Evolutionary conservation across 1,284 basidiomycete genomes (phyloP).

Genomic region (Albatrellus sp.): DNA sequence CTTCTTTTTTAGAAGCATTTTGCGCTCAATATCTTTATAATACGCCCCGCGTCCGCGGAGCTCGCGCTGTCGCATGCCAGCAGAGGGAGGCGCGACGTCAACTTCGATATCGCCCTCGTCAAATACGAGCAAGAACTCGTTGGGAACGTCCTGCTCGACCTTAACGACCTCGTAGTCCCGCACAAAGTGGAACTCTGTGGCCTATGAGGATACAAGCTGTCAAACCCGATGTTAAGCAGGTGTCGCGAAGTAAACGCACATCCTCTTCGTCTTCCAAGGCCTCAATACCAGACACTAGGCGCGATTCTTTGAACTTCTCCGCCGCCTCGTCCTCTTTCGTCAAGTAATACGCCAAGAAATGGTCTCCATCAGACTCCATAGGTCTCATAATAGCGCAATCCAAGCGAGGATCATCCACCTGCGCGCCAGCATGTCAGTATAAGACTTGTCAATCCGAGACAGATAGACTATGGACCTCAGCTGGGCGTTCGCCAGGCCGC

Average conservation of each 20-base stretch:
- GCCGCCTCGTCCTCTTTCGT: conserved; percentile 69
- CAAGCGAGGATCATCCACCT: conserved; percentile 66
- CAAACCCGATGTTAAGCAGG: not conserved
- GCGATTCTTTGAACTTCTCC: conserved; percentile 40
- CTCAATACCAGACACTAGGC: conserved; percentile 14
- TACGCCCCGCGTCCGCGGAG: conserved; percentile 49
- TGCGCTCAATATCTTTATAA: conserved; percentile 80
- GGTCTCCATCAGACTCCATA: conserved; percentile 76
- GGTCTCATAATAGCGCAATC: conserved; percentile 81
- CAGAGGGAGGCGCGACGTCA: conserved; percentile 13
- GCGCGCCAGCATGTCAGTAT: conserved; percentile 5
- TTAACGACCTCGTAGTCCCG: conserved; percentile 79
- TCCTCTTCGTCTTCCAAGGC: conserved; percentile 31
- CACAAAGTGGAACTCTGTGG: conserved; percentile 59
- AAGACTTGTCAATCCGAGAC: not conserved
- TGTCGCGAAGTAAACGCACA: conserved; percentile 18
- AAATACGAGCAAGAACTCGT: conserved; percentile 73
- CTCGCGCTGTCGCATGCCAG: conserved; percentile 11
- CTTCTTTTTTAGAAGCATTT: conserved; percentile 79
- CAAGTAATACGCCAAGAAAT: conserved; percentile 83
- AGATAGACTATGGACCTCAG: conserved; percentile 35
- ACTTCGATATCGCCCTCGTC: conserved; percentile 42
- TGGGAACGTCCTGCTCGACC: conserved; percentile 71
- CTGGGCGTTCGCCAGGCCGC: conserved; percentile 64
- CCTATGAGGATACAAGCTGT: conserved; percentile 22